A percentile compares a stretch with the other conserved stretches of the same genome.
These are phyloP conservation scores for Fraxinus americana DNA, from an alignment of 257 asterid genomes.

Conservation along the genomic window DNA sequence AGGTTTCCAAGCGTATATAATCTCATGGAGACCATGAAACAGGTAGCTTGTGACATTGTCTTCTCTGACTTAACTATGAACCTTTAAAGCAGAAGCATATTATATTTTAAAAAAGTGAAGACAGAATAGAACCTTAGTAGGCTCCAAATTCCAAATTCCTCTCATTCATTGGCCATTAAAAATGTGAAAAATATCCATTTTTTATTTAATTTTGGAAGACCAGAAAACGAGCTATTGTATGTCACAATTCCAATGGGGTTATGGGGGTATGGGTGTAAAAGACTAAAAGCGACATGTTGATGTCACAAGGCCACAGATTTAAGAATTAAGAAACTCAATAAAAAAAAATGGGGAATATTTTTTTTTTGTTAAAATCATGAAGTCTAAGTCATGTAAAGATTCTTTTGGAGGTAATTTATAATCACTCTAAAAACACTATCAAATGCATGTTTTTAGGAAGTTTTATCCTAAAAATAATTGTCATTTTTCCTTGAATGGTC, in stretches of 20 bases:
- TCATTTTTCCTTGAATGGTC: not conserved
- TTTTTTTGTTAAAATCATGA: not conserved
- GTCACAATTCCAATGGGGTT: constrained; percentile 32
- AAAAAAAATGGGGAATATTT: constrained; percentile 3
- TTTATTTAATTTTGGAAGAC: constrained; percentile 12
- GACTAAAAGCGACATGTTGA: constrained; percentile 41
- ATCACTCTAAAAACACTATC: not conserved
- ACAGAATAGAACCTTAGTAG: constrained; percentile 38
- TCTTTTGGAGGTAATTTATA: not conserved
- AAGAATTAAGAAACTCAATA: constrained; percentile 16
- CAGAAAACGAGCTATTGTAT: constrained; percentile 20
- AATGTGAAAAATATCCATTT: constrained; percentile 29
- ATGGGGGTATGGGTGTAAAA: constrained; percentile 35
- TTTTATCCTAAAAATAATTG: too few relatives aligned
- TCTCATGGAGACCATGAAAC: constrained; percentile 67
- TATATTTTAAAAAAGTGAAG: constrained; percentile 37
- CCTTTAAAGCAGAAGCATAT: constrained; percentile 35
- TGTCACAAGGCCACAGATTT: constrained; percentile 26
- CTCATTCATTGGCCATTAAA: constrained; percentile 41
- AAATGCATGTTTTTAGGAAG: not conserved
- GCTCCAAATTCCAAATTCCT: constrained; percentile 35
- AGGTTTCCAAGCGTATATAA: constrained; percentile 36
- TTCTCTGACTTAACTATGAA: constrained; percentile 54
- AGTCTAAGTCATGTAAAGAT: not conserved
- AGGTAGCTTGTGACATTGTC: constrained; percentile 70